Evolutionary conservation across 2,329 filamentous ascomycete species (phyloP).

Genomic region (Ascochyta koolunga): DNA sequence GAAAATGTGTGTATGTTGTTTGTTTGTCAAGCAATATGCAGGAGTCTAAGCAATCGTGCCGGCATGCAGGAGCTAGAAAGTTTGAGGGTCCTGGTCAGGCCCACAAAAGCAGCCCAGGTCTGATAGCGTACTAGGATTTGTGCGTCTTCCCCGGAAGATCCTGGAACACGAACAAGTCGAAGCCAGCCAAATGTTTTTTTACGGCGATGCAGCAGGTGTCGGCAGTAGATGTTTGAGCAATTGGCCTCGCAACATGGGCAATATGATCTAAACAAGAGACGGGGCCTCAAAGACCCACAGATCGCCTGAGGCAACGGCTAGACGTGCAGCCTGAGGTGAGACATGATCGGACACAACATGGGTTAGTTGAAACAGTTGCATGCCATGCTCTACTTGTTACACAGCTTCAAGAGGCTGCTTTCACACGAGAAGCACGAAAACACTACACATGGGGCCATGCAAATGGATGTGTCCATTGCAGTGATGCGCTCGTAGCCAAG

Average conservation of each 20-base stretch:
- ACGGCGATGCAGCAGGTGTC: neutral
- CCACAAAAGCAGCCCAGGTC: constrained; percentile 13
- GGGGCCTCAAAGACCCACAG: neutral
- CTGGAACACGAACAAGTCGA: constrained; percentile 8
- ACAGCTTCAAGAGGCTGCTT: constrained; percentile 20
- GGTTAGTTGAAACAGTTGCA: constrained; percentile 31
- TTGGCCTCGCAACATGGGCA: neutral
- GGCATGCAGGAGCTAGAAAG: constrained; percentile 4
- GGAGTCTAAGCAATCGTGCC: constrained; percentile 11
- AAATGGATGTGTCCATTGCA: constrained; percentile 13
- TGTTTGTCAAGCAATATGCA: constrained; percentile 15
- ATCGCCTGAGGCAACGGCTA: constrained; percentile 4
- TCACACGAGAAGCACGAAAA: constrained; percentile 21
- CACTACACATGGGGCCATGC: constrained; percentile 6
- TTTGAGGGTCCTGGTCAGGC: constrained; percentile 3
- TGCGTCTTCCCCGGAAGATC: constrained; percentile 4
- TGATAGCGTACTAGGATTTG: constrained; percentile 13
- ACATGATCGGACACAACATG: constrained; percentile 28
- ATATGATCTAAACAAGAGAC: neutral
- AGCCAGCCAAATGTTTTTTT: constrained; percentile 2
- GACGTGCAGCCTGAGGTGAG: constrained; percentile 18
- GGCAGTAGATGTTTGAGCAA: neutral
- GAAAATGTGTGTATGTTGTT: constrained; percentile 4
- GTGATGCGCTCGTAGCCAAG: neutral
- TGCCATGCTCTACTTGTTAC: constrained; percentile 26